These are phyloP conservation scores for Multifurca ochricompacta DNA, from an alignment of 768 basidiomycete genomes.

Conservation along the genomic window DNA sequence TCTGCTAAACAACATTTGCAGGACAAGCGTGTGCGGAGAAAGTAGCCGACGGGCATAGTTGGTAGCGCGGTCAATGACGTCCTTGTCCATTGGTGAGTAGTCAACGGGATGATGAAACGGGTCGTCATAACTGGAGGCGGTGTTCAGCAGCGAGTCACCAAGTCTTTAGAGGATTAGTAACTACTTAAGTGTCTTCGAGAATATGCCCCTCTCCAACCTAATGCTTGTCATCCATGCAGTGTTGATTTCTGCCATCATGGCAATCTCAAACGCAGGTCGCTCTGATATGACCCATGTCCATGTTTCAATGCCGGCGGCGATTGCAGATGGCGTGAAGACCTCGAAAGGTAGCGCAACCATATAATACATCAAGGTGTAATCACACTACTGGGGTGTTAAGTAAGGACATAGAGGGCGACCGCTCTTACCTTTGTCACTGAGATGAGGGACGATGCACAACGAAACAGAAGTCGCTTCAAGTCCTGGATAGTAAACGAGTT, in stretches of 20 bases:
- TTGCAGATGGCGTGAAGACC: slow-evolving; percentile 77
- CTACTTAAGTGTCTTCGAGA: slow-evolving; percentile 75
- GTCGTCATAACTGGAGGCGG: slow-evolving; percentile 61
- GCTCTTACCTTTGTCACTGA: slow-evolving; percentile 49
- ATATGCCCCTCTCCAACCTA: slow-evolving; percentile 69
- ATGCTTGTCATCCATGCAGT: slow-evolving; percentile 85
- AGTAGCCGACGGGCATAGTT: slow-evolving; percentile 67
- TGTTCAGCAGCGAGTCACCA: slow-evolving; percentile 8
- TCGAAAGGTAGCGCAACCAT: slow-evolving; percentile 85
- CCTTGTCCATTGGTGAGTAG: slow-evolving; percentile 88
- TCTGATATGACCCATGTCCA: slow-evolving; percentile 97
- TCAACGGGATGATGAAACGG: slow-evolving; percentile 82
- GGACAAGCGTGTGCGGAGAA: slow-evolving; percentile 71
- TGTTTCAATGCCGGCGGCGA: slow-evolving; percentile 82
- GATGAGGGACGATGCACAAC: slow-evolving; percentile 77
- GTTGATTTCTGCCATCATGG: slow-evolving; percentile 77
- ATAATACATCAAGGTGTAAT: slow-evolving; percentile 79
- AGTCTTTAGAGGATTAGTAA: slow-evolving; percentile 23
- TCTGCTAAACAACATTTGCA: slow-evolving; percentile 86
- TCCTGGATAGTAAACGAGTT: slow-evolving; percentile 74
- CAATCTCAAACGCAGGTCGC: slow-evolving; percentile 72
- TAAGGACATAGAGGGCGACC: not conserved
- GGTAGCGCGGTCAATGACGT: slow-evolving; percentile 65
- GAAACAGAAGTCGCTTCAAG: slow-evolving; percentile 75
- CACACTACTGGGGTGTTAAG: slow-evolving; percentile 44